Base-by-base conservation (phyloP, 2,329 filamentous ascomycete species). In the Elsinoe fawcettii region DNA sequence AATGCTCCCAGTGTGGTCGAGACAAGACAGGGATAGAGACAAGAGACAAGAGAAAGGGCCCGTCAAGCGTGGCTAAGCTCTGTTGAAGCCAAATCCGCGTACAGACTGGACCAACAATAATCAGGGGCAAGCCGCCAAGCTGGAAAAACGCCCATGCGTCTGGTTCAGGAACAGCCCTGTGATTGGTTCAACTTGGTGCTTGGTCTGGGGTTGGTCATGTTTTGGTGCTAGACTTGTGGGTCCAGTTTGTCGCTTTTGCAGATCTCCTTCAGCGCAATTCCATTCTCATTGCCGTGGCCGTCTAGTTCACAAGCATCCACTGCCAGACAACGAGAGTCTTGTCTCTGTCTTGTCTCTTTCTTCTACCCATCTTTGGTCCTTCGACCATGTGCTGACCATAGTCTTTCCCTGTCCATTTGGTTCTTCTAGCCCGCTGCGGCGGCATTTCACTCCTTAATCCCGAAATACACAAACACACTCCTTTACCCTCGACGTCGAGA, bases 191-290 rank as follows among this genome's bases (percentile, higher is more conserved):
- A 6, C 5, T 25, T 14, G 25, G 9, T 14, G 18, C 41, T 37
- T n/a, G 32, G 20, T 25, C 49, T 53, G 49, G 49, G 49, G 49
- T 25, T 37, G 8, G 16, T 22, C 30, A 18, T 53, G 49, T 53
- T 53, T 53, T 53, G 49, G 49, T 39, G 34, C 46, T 34, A 53
- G 49, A 20, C 30, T 36, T 34, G 25, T 34, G 25, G 30, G 32
- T 30, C 30, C 25, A 25, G 30, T 32, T 30, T 34, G 46, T 51
- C 20, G 46, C 46, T 51, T 51, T 51, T 51, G 46, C 46, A 51
- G 49, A 53, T 53, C 49, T 37, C 18, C 49, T 37, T n/a, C 30
- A 39, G 30, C 49, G 49, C 49, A 53, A 53, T 53, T 53, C 49
- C 32, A 53, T 12, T 37, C 34, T n/a, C 49, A 34, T 7, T 9